phyloP scores from a whole-genome alignment of 2,329 filamentous ascomycete species.

The Pseudogymnoascus sp. region DNA sequence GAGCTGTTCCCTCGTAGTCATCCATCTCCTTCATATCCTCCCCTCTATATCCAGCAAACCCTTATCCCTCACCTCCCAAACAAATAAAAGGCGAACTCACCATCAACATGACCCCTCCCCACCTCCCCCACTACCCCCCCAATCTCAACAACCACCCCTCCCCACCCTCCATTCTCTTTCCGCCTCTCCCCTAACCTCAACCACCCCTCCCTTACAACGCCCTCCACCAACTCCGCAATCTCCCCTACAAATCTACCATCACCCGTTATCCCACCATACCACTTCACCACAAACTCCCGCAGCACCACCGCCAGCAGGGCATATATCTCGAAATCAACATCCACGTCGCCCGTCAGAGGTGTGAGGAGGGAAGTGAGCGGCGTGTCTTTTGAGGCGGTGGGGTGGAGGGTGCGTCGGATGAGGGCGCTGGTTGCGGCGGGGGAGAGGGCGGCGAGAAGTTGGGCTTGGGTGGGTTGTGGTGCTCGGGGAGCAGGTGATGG shows the following conservation, averaged over 20 bases:
- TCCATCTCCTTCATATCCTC: neutral
- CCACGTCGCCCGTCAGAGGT: slow-evolving; percentile 87
- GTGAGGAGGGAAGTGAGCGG: slow-evolving; percentile 78
- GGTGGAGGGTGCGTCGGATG: slow-evolving; percentile 66
- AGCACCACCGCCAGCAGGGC: slow-evolving; percentile 84
- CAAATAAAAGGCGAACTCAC: slow-evolving; percentile 40
- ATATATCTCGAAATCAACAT: slow-evolving; percentile 88
- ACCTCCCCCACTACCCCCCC: slow-evolving; percentile 75
- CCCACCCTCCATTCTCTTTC: slow-evolving; percentile 72
- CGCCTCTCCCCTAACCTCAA: slow-evolving; percentile 75
- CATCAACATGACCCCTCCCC: slow-evolving; percentile 68
- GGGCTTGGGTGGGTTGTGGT: neutral
- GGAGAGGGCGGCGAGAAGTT: slow-evolving; percentile 47
- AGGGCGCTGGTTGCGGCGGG: slow-evolving; percentile 73
- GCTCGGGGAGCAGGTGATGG: neutral
- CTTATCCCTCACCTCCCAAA: neutral
- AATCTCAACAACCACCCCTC: slow-evolving; percentile 77
- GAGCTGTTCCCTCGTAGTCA: neutral
- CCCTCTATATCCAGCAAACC: neutral
- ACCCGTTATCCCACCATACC: slow-evolving; percentile 88
- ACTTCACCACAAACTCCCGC: slow-evolving; percentile 81
- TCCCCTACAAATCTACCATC: slow-evolving; percentile 83
- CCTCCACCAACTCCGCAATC: slow-evolving; percentile 70
- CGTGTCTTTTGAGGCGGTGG: slow-evolving; percentile 24
- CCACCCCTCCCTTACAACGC: slow-evolving; percentile 65